Evolutionary conservation across 2,329 filamentous ascomycete species (phyloP).

Genomic region (Dothideomycetes sp.): DNA sequence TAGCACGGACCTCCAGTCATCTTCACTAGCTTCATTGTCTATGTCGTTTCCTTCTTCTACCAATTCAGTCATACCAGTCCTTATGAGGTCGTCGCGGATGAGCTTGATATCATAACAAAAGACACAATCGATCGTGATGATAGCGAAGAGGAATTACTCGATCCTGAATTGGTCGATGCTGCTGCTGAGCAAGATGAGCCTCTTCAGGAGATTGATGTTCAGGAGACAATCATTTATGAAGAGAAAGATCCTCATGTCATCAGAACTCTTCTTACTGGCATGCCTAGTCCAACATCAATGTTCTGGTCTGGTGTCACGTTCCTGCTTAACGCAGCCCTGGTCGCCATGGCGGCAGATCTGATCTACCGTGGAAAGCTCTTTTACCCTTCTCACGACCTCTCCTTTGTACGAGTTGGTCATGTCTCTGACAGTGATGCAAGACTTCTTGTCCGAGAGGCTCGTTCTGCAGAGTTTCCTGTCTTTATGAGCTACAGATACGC

Average conservation of each 20-base stretch:
- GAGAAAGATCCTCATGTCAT: slow-evolving; percentile 49
- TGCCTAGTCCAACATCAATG: slow-evolving; percentile 62
- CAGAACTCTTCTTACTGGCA: slow-evolving; percentile 62
- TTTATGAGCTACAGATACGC: slow-evolving; percentile 51
- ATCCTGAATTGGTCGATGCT: slow-evolving; percentile 33
- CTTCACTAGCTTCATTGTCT: slow-evolving; percentile 34
- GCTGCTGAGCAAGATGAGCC: slow-evolving; percentile 16
- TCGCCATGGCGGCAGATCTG: slow-evolving; percentile 65
- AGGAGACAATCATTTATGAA: slow-evolving; percentile 53
- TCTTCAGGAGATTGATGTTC: slow-evolving; percentile 44
- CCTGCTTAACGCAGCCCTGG: slow-evolving; percentile 53
- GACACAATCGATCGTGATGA: slow-evolving; percentile 30
- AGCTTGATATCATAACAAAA: slow-evolving; percentile 30
- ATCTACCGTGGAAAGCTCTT: slow-evolving; percentile 63
- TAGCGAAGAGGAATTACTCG: slow-evolving; percentile 24
- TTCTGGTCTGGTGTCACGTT: slow-evolving; percentile 59
- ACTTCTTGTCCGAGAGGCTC: slow-evolving; percentile 76
- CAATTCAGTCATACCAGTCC: slow-evolving; percentile 22
- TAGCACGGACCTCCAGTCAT: slow-evolving; percentile 26
- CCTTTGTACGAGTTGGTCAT: slow-evolving; percentile 80
- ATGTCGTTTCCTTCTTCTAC: slow-evolving; percentile 34
- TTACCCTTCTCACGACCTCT: slow-evolving; percentile 63
- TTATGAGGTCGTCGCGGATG: slow-evolving; percentile 26
- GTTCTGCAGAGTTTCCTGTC: slow-evolving; percentile 65
- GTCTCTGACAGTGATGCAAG: slow-evolving; percentile 73